Percentiles rank a stretch among this genome's conserved stretches.
phyloP scores from a whole-genome alignment of 257 asterid genomes.

The Solanum medicagineum region DNA sequence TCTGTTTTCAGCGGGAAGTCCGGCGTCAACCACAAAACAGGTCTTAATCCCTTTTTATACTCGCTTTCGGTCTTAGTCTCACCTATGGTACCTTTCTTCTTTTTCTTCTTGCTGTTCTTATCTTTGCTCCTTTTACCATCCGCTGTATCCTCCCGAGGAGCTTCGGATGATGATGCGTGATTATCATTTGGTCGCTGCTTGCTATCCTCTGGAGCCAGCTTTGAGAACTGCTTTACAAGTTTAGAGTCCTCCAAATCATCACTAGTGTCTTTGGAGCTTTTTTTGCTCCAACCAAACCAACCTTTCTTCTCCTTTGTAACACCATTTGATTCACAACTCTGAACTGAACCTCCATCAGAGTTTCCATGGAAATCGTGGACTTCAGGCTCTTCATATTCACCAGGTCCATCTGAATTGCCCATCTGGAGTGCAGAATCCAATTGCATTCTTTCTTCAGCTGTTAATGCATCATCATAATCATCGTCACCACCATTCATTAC shows the following conservation, averaged over 20 bases:
- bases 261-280: slow-evolving; percentile 54
- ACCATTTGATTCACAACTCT: slow-evolving; percentile 67
- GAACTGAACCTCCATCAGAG: slow-evolving; percentile 51
- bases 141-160: slow-evolving; percentile 48
- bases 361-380: slow-evolving; percentile 62
- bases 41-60: slow-evolving; percentile 90
- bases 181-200: slow-evolving; percentile 48
- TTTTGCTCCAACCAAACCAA: slow-evolving; percentile 91
- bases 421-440: slow-evolving; percentile 84
- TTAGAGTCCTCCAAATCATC: slow-evolving; percentile 81
- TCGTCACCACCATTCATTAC: slow-evolving; percentile 47
- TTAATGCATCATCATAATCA: slow-evolving; percentile 69
- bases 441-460: slow-evolving; percentile 93
- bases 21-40: slow-evolving; percentile 96
- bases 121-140: slow-evolving; percentile 75
- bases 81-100: slow-evolving; percentile 43
- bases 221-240: slow-evolving; percentile 64
- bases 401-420: slow-evolving; percentile 53
- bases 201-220: slow-evolving; percentile 63
- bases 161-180: slow-evolving; percentile 62
- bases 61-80: slow-evolving; percentile 46
- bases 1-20: slow-evolving; percentile 92
- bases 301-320: slow-evolving; percentile 73
- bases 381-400: slow-evolving; percentile 67
- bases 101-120: slow-evolving; percentile 78